Evolutionary conservation across 2,329 filamentous ascomycete genomes (phyloP).

Genomic region (Pseudocercospora fuligena): DNA sequence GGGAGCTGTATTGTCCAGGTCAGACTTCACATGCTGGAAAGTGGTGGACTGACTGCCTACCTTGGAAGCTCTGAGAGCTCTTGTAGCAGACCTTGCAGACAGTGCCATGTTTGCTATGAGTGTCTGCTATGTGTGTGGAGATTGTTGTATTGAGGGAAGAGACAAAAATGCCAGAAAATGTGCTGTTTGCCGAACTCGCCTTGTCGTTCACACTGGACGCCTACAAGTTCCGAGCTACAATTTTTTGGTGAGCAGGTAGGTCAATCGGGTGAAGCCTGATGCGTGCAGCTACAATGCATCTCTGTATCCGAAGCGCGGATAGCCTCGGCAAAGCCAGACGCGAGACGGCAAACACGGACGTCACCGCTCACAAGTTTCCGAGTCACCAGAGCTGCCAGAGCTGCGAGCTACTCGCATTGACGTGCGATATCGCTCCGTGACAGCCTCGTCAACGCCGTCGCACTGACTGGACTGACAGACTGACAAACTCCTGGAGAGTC

Average conservation of each 20-base stretch:
- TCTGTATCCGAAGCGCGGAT: not conserved
- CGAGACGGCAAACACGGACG: not conserved
- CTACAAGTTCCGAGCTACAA: slow-evolving; percentile 3
- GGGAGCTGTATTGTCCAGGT: slow-evolving; percentile 31
- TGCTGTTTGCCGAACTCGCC: not conserved
- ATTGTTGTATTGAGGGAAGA: not conserved
- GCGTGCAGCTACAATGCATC: not conserved
- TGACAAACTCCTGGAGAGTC: not conserved
- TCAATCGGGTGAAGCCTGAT: not conserved
- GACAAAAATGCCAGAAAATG: not conserved
- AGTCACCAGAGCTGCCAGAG: no score
- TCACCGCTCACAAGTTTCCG: not conserved
- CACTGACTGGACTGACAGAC: no score
- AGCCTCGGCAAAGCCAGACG: slow-evolving; percentile 4
- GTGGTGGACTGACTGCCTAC: slow-evolving; percentile 52
- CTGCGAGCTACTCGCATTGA: not conserved
- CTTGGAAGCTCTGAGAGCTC: slow-evolving; percentile 67
- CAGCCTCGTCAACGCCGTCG: not conserved
- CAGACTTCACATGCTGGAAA: not conserved
- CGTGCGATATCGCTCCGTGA: slow-evolving; percentile 18
- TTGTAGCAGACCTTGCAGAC: slow-evolving; percentile 64
- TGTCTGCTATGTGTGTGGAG: not conserved
- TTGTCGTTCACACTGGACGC: not conserved
- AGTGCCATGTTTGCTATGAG: slow-evolving; percentile 60
- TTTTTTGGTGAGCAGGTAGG: not conserved